Evolutionary conservation across 768 basidiomycete species (phyloP).

Genomic region (Boletus reticulatus): DNA sequence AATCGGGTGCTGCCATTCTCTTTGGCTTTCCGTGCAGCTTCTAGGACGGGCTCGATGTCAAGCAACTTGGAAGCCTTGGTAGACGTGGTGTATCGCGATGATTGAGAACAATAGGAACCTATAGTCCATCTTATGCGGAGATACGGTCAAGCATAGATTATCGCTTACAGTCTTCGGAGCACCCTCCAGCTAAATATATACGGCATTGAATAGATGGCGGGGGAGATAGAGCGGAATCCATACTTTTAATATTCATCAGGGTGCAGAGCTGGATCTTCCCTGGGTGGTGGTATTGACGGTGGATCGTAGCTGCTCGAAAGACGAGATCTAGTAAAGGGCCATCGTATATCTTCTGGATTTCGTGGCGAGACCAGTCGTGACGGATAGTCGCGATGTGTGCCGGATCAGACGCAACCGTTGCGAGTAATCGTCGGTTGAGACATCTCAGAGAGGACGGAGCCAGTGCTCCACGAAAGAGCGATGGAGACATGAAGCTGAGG

Average conservation of each 20-base stretch:
- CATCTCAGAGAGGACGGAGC: constrained; percentile 4
- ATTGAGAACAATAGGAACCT: constrained; percentile 99
- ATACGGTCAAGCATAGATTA: background rate
- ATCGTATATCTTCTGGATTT: constrained; percentile 86
- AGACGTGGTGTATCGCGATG: constrained; percentile 85
- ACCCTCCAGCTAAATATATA: constrained; percentile 74
- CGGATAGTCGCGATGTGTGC: constrained; percentile 32
- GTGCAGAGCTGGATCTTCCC: constrained; percentile 94
- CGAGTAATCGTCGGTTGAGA: constrained; percentile 48
- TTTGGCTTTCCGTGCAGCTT: constrained; percentile 91
- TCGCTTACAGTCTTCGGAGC: constrained; percentile 86
- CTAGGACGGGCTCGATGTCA: constrained; percentile 88
- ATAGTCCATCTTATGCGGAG: constrained; percentile 2
- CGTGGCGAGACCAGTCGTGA: constrained; percentile 70
- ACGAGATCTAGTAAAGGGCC: constrained; percentile 85
- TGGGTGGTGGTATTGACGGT: constrained; percentile 85
- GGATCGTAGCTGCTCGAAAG: constrained; percentile 80
- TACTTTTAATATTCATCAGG: constrained; percentile 98
- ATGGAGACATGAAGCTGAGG: constrained; percentile 11
- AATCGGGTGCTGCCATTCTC: constrained; percentile 96
- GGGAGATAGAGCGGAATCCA: constrained; percentile 34
- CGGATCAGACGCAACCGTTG: constrained; percentile 45
- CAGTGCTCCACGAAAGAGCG: constrained; percentile 5
- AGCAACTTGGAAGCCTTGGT: constrained; percentile 87
- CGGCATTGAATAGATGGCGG: background rate